Percentiles rank a stretch among this genome's conserved stretches.
phyloP scores from a whole-genome alignment of 129 eudicot species.

The carrot (Daucus carota) region DH1_v3.0 NC_030386.2:32829001-32829500 shows the following conservation, averaged over 20 bases:
- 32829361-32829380: slow-evolving; percentile 71
- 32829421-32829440: slow-evolving; percentile 39
- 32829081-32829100: slow-evolving; percentile 10
- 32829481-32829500: slow-evolving; percentile 69
- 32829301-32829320: slow-evolving; percentile 69
- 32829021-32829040: not conserved
- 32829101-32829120: slow-evolving; percentile 30
- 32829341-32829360: slow-evolving; percentile 68
- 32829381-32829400: slow-evolving; percentile 66
- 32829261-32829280: slow-evolving; percentile 74
- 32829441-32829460: slow-evolving; percentile 58
- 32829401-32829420: slow-evolving; percentile 76
- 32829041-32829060: not conserved
- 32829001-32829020: not conserved
- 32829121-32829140: slow-evolving; percentile 64
- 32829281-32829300: slow-evolving; percentile 86
- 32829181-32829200: slow-evolving; percentile 47
- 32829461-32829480: slow-evolving; percentile 61
- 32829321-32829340: slow-evolving; percentile 80
- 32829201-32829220: slow-evolving; percentile 48
- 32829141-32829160: slow-evolving; percentile 53
- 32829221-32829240: slow-evolving; percentile 72
- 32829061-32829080: not conserved
- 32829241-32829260: slow-evolving; percentile 49
- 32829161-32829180: slow-evolving; percentile 62